Evolutionary conservation across 305 asterid species (phyloP).

Genomic region (Fraxinus nigra): DNA sequence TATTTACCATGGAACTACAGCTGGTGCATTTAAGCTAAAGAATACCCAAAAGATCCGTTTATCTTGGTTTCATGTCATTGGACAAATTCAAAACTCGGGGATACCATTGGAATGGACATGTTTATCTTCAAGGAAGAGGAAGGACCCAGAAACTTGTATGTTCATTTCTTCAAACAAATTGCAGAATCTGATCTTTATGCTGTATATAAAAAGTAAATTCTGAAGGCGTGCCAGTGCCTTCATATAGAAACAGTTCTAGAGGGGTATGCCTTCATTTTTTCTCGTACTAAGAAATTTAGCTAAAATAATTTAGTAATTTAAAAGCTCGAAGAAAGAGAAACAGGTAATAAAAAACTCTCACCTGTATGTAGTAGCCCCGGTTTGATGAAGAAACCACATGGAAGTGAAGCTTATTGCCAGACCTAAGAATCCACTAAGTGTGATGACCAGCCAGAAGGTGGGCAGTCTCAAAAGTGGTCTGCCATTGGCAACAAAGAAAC

Average conservation of each 20-base stretch:
- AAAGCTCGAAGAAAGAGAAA: neutral
- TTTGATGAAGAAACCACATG: conserved; percentile 98
- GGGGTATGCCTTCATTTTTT: neutral
- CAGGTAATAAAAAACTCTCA: conserved; percentile 17
- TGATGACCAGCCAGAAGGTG: conserved; percentile 68
- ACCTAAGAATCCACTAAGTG: conserved; percentile 85
- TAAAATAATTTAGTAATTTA: neutral
- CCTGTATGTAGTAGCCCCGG: conserved; percentile 95
- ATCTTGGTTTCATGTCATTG: neutral
- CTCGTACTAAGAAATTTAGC: neutral
- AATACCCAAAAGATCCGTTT: neutral
- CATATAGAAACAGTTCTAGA: neutral
- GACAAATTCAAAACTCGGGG: neutral
- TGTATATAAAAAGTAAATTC: neutral
- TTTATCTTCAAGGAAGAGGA: neutral
- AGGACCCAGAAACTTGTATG: neutral
- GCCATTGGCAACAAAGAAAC: conserved; percentile 26
- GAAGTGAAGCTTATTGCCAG: conserved; percentile 90
- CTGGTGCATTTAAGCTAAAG: neutral
- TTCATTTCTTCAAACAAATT: neutral
- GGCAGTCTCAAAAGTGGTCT: conserved; percentile 80
- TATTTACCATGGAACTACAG: neutral
- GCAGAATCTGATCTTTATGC: neutral
- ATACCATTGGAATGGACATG: neutral
- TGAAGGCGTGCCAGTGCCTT: neutral